A percentile compares a stretch with the other conserved stretches of the same genome.
These are phyloP conservation scores for Lathyrus tuberosus DNA, from an alignment of 306 rosid genomes.

Conservation along the genomic window DNA sequence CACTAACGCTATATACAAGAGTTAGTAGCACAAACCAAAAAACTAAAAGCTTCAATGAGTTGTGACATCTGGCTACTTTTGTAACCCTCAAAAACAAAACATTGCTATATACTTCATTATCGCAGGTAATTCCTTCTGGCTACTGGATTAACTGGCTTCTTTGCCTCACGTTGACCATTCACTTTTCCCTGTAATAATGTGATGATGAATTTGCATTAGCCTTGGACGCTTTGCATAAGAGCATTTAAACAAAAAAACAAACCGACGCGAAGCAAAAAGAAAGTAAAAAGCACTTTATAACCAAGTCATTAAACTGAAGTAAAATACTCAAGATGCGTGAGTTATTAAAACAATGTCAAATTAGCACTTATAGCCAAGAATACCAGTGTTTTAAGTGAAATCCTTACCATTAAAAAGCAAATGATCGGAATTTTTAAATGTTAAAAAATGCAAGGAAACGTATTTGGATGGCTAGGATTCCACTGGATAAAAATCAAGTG, in stretches of 20 bases:
- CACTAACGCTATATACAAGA: constrained; percentile 37
- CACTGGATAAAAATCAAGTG: too few relatives aligned
- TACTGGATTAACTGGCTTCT: not conserved
- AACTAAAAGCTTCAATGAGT: constrained; percentile 3
- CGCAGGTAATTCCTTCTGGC: constrained; percentile 47
- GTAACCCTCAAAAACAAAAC: not conserved
- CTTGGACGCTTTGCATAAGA: constrained; percentile 1
- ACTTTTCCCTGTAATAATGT: constrained; percentile 48
- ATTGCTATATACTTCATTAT: constrained; percentile 26
- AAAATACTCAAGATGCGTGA: constrained; percentile 16
- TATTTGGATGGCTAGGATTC: too few relatives aligned
- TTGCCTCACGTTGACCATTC: constrained; percentile 6
- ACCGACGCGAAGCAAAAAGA: too few relatives aligned
- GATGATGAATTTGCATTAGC: constrained; percentile 31
- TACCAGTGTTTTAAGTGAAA: too few relatives aligned
- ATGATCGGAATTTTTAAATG: too few relatives aligned
- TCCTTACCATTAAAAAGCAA: too few relatives aligned
- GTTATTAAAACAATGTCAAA: constrained; percentile 18
- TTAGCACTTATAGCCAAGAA: not conserved
- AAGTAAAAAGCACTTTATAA: not conserved
- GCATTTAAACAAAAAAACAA: not conserved
- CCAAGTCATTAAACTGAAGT: not conserved
- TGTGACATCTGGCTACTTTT: not conserved
- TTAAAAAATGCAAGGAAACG: too few relatives aligned
- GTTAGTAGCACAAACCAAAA: constrained; percentile 4